Percentiles rank a stretch among this genome's conserved stretches.
These are phyloP conservation scores for Phanerodontia chrysosporium DNA, from an alignment of 768 basidiomycete species.

Conservation along the genomic window DNA sequence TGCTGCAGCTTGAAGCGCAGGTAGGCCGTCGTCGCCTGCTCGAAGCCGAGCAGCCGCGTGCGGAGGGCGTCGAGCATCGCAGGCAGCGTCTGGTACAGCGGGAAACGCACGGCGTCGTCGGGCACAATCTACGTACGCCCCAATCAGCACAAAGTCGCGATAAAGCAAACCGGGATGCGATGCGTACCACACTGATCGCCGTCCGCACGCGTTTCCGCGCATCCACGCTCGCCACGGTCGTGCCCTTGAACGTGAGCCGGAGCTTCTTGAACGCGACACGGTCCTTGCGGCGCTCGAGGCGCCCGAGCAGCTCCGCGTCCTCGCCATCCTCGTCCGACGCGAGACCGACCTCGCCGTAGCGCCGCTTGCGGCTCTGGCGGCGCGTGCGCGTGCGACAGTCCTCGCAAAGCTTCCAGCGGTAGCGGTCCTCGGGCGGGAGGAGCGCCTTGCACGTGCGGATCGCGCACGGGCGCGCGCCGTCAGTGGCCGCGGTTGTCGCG, in stretches of 20 bases:
- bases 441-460: conserved; percentile 12
- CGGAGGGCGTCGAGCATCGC: conserved; percentile 14
- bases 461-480: conserved; percentile 14
- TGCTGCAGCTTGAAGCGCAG: conserved; percentile 16
- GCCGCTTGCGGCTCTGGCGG: conserved; percentile 6
- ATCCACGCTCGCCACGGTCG: conserved; percentile 8
- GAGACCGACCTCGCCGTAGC: neutral
- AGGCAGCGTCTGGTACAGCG: conserved; percentile 18
- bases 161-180: neutral
- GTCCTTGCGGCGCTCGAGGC: neutral
- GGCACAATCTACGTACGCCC: neutral
- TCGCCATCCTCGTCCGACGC: conserved; percentile 2
- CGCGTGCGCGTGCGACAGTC: conserved; percentile 17
- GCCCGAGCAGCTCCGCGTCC: neutral
- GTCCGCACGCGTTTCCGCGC: neutral
- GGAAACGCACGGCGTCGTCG: neutral
- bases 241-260: conserved; percentile 9
- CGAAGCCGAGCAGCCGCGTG: conserved; percentile 16
- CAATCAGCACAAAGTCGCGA: neutral
- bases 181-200: neutral
- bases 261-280: conserved; percentile 1
- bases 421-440: conserved; percentile 15
- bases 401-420: conserved; percentile 19
- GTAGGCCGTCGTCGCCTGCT: conserved; percentile 18
- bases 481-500: neutral